Percentiles rank a stretch among this genome's conserved stretches.
These are phyloP conservation scores for Pueraria montana DNA, from an alignment of 306 rosid species.

Conservation along the genomic window DNA sequence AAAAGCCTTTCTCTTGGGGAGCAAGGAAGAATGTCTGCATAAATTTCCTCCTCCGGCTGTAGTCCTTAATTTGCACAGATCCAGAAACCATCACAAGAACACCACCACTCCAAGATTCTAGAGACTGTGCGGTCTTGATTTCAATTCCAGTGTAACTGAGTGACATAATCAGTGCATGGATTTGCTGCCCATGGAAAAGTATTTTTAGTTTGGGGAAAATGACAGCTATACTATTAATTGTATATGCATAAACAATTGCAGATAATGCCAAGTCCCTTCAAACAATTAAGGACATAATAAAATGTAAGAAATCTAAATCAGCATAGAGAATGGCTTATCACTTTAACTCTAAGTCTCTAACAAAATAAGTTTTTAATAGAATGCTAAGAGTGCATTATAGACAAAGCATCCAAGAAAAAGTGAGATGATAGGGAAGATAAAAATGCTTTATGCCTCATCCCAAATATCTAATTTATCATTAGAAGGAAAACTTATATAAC, in stretches of 20 bases:
- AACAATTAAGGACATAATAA: constrained; percentile 32
- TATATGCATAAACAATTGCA: constrained; percentile 37
- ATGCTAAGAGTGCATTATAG: not conserved
- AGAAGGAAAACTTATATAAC: not conserved
- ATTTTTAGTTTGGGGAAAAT: constrained; percentile 32
- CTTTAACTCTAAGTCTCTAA: not conserved
- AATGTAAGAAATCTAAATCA: constrained; percentile 26
- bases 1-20: constrained; percentile 94
- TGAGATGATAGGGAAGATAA: not conserved
- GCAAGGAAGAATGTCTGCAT: constrained; percentile 96
- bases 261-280: not conserved
- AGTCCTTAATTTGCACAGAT: constrained; percentile 79
- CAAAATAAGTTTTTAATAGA: not conserved
- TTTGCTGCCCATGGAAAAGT: constrained; percentile 74
- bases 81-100: constrained; percentile 96
- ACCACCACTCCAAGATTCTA: constrained; percentile 97
- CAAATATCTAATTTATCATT: not conserved
- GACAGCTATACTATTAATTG: constrained; percentile 36
- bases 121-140: constrained; percentile 83
- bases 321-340: not conserved
- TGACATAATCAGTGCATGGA: constrained; percentile 89
- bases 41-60: constrained; percentile 78
- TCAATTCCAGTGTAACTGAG: constrained; percentile 83
- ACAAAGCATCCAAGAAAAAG: constrained; percentile 25
- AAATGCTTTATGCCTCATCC: not conserved